Conservation (phyloP, 2,329 filamentous ascomycete species). For the Cryphonectria japonica region DNA sequence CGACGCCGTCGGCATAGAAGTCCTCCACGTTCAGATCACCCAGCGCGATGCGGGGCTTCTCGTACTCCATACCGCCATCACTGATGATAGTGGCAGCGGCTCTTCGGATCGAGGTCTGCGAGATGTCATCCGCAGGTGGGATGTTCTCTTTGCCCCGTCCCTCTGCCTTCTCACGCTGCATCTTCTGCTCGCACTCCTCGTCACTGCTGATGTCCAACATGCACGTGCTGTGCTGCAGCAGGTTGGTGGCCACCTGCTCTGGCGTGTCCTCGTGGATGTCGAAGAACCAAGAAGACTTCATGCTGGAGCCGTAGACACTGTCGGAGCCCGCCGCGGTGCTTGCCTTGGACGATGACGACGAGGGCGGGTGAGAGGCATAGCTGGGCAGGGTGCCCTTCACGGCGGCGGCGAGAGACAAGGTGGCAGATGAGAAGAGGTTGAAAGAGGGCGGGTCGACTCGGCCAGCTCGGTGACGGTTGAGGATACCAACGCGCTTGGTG, state of each 20-base stretch:
- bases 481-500: constrained; percentile 68
- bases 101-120: constrained; percentile 53
- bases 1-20: constrained; percentile 69
- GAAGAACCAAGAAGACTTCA: constrained; percentile 80
- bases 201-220: constrained; percentile 89
- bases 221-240: constrained; percentile 88
- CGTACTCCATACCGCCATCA: constrained; percentile 55
- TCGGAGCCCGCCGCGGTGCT: constrained; percentile 35
- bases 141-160: constrained; percentile 90
- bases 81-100: constrained; percentile 38
- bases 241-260: constrained; percentile 87
- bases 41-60: constrained; percentile 67
- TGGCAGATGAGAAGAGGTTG: constrained; percentile 48
- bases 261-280: constrained; percentile 92
- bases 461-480: constrained; percentile 69
- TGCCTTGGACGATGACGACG: constrained; percentile 34
- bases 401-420: constrained; percentile 84
- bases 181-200: constrained; percentile 69
- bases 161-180: constrained; percentile 56
- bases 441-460: constrained; percentile 74
- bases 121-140: constrained; percentile 70
- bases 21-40: constrained; percentile 69
- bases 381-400: constrained; percentile 74
- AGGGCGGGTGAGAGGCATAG: constrained; percentile 57
- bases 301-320: constrained; percentile 43